Conservation (phyloP, 2,329 filamentous ascomycete species). For the Alternaria hordeiaustralica region DNA sequence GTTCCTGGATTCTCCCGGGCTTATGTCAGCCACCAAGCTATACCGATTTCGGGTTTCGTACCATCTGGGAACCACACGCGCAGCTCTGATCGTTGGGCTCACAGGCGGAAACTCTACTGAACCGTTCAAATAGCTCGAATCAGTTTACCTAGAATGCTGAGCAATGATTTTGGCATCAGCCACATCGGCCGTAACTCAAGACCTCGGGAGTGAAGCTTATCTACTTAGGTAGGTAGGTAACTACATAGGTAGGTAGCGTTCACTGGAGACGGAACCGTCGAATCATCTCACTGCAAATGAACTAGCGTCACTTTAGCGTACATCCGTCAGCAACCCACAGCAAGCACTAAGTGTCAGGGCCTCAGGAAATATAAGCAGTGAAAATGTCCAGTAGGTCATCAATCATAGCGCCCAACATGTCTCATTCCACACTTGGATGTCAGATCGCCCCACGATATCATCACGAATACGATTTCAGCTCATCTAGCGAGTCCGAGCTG, state of each 20-base stretch:
- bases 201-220: background rate
- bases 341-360: background rate
- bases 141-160: background rate
- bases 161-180: background rate
- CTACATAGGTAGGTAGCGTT: background rate
- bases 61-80: background rate
- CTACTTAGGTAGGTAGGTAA: background rate
- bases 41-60: background rate
- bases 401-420: conserved; percentile 15
- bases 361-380: background rate
- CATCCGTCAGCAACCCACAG: background rate
- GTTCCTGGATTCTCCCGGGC: background rate
- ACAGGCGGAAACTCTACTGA: background rate
- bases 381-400: background rate
- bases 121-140: background rate
- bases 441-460: conserved; percentile 38
- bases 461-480: conserved; percentile 23
- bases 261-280: background rate
- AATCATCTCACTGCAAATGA: background rate
- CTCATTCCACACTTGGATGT: conserved; percentile 27
- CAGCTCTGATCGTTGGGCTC: background rate
- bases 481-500: conserved; percentile 12
- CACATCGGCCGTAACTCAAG: background rate
- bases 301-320: background rate
- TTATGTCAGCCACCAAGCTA: background rate